These are phyloP conservation scores for Saturnispora zaruensis DNA, from an alignment of 805 yeast species.

Conservation along the genomic window DNA sequence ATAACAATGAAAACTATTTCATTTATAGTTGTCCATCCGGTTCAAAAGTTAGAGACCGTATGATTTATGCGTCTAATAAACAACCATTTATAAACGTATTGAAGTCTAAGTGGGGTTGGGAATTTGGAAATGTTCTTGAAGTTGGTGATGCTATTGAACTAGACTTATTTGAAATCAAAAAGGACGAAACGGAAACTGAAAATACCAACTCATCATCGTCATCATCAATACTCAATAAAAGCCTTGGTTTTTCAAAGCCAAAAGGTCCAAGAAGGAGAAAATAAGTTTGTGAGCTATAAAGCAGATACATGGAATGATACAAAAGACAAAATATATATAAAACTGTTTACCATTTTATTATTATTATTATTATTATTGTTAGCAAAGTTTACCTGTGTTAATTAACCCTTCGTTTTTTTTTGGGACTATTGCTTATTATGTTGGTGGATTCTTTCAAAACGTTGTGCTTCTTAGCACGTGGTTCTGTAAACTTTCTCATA, in stretches of 20 bases:
- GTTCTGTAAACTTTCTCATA: constrained; percentile 9
- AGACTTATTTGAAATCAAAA: constrained; percentile 41
- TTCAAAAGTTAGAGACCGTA: constrained; percentile 80
- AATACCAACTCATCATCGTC: not conserved
- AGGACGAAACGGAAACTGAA: not conserved
- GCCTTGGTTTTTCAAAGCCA: constrained; percentile 42
- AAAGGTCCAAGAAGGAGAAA: constrained; percentile 59
- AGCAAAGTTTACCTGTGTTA: not conserved
- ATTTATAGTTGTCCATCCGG: constrained; percentile 87
- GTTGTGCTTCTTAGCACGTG: constrained; percentile 1
- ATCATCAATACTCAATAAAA: constrained; percentile 22
- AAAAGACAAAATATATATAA: not conserved
- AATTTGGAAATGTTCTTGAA: constrained; percentile 46
- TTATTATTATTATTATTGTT: not conserved
- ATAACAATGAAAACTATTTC: constrained; percentile 35
- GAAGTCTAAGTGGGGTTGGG: constrained; percentile 28
- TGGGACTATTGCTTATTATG: constrained; percentile 5
- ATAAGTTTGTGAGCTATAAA: not conserved
- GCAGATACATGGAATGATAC: not conserved
- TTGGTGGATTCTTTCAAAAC: constrained; percentile 12
- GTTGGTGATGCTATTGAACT: constrained; percentile 68
- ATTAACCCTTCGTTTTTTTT: not conserved
- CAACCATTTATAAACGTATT: constrained; percentile 49
- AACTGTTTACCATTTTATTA: no score
- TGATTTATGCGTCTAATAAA: constrained; percentile 84